Percentiles rank a stretch among this genome's conserved stretches.
These are phyloP conservation scores for Pythium dissotocum DNA, from an alignment of 352 stramenopile species.

Conservation along the genomic window DNA sequence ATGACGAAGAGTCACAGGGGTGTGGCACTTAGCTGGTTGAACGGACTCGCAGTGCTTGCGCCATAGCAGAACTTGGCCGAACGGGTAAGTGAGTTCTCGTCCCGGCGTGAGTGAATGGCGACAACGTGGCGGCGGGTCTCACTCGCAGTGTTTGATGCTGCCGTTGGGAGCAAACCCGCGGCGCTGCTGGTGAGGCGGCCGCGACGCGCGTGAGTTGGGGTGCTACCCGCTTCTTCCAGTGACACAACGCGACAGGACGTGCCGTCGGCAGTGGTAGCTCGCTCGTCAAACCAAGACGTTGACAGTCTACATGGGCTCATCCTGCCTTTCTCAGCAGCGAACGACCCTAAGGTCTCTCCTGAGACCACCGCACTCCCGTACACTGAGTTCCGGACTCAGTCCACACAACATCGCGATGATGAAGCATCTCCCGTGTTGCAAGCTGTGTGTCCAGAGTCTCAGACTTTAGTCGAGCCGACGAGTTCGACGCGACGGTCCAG, in stretches of 20 bases:
- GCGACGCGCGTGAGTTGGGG: background rate
- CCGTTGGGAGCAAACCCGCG: background rate
- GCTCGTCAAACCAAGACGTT: background rate
- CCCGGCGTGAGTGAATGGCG: background rate
- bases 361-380: background rate
- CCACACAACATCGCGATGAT: background rate
- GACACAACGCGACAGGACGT: background rate
- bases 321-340: background rate
- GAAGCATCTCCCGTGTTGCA: background rate
- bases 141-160: background rate
- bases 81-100: background rate
- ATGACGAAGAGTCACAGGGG: background rate
- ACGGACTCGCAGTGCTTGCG: background rate
- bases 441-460: background rate
- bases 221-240: background rate
- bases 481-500: background rate
- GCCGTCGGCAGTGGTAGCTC: background rate
- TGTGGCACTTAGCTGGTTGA: background rate
- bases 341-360: background rate
- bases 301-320: background rate
- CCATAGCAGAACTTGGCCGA: background rate
- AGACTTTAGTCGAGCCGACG: background rate
- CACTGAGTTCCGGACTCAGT: background rate
- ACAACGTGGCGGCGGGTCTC: background rate
- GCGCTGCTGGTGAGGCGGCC: background rate